phyloP scores from a whole-genome alignment of 345 rosid species.

The Pelargonium nanum region DNA sequence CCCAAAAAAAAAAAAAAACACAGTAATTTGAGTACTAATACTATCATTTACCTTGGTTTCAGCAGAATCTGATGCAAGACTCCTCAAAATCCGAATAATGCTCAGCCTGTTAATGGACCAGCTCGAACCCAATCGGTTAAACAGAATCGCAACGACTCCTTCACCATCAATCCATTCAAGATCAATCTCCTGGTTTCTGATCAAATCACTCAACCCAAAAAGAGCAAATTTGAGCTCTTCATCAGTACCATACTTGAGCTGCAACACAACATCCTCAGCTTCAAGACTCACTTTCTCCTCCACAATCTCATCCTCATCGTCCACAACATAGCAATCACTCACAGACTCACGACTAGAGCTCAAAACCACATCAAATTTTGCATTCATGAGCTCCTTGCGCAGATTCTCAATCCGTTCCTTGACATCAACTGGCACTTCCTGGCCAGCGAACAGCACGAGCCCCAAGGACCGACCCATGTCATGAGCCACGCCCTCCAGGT shows the following conservation, averaged over 20 bases:
- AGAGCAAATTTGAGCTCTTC: slow-evolving; percentile 36
- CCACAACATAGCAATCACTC: slow-evolving; percentile 30
- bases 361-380: slow-evolving; percentile 20
- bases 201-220: slow-evolving; percentile 19
- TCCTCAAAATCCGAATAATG: slow-evolving; percentile 33
- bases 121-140: slow-evolving; percentile 30
- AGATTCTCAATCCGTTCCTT: slow-evolving; percentile 31
- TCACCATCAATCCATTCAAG: slow-evolving; percentile 41
- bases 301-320: slow-evolving; percentile 16
- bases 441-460: slow-evolving; percentile 46
- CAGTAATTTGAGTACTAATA: neutral
- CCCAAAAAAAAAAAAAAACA: neutral
- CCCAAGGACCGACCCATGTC: slow-evolving; percentile 66
- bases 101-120: slow-evolving; percentile 29
- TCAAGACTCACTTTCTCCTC: slow-evolving; percentile 29
- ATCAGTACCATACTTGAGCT: slow-evolving; percentile 44
- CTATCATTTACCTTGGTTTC: slow-evolving; percentile 34
- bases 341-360: slow-evolving; percentile 20
- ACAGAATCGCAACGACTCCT: slow-evolving; percentile 29
- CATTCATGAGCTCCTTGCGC: slow-evolving; percentile 49
- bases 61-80: slow-evolving; percentile 26
- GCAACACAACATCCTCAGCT: slow-evolving; percentile 38
- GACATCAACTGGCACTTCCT: slow-evolving; percentile 28
- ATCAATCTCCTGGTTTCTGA: slow-evolving; percentile 18
- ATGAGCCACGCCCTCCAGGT: slow-evolving; percentile 32